phyloP scores from a whole-genome alignment of 345 rosid genomes.

The Turnera subulata region DNA sequence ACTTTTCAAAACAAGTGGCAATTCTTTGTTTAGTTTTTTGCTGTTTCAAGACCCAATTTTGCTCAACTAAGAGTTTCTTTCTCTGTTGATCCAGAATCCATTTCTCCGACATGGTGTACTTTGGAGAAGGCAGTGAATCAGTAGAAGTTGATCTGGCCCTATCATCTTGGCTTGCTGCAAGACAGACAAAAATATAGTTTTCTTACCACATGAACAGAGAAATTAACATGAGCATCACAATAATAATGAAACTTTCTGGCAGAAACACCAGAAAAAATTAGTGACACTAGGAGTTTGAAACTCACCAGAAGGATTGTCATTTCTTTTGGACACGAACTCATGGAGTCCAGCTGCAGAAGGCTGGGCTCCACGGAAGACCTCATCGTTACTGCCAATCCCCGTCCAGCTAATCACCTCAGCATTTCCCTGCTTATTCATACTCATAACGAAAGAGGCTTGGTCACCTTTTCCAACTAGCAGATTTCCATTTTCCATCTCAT shows the following conservation, averaged over 20 bases:
- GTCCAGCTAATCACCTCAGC: constrained; percentile 43
- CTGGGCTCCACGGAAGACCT: constrained; percentile 31
- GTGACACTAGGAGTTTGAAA: constrained; percentile 32
- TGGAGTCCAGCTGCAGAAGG: constrained; percentile 30
- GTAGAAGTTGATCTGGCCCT: constrained; percentile 43
- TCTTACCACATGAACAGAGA: constrained; percentile 18
- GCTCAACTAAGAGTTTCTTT: constrained; percentile 48
- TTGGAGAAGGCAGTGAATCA: constrained; percentile 47
- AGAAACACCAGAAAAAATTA: constrained; percentile 22
- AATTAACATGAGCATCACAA: constrained; percentile 6
- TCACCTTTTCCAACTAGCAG: constrained; percentile 34
- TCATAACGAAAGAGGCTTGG: constrained; percentile 32
- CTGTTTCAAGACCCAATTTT: constrained; percentile 57
- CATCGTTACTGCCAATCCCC: constrained; percentile 40
- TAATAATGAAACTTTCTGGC: constrained; percentile 8
- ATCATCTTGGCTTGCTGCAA: constrained; percentile 45
- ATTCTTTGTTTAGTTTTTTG: constrained; percentile 64
- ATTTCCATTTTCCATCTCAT: constrained; percentile 35
- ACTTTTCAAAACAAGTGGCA: constrained; percentile 46
- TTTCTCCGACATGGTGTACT: constrained; percentile 74
- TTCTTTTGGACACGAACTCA: constrained; percentile 29
- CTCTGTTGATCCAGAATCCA: constrained; percentile 73
- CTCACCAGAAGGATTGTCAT: constrained; percentile 27
- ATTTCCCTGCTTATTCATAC: constrained; percentile 38
- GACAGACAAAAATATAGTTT: no score